Percentiles rank a stretch among this genome's conserved stretches.
Evolutionary conservation across 2,329 filamentous ascomycete genomes (phyloP).

Genomic region (Curvularia hawaiiensis): DNA sequence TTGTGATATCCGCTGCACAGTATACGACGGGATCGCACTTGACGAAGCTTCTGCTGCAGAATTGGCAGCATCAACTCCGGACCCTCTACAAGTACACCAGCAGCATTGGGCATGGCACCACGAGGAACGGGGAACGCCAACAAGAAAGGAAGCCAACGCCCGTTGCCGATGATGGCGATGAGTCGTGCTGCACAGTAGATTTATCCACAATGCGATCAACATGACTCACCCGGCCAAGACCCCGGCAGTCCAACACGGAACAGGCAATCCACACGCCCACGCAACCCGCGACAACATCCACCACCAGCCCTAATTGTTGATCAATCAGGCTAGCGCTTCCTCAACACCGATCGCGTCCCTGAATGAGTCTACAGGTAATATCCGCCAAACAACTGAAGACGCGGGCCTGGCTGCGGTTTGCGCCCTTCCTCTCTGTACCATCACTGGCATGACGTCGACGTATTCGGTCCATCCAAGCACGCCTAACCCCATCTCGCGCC

Average conservation of each 20-base stretch:
- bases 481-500: not conserved
- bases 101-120: not conserved
- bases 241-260: not conserved
- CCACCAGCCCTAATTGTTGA: not conserved
- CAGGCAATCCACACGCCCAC: not conserved
- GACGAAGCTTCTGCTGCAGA: not conserved
- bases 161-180: not conserved
- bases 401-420: not conserved
- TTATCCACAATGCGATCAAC: not conserved
- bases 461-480: not conserved
- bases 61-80: not conserved
- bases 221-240: not conserved
- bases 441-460: not conserved
- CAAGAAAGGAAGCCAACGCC: not conserved
- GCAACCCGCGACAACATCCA: not conserved
- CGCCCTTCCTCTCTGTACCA: not conserved
- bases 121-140: not conserved
- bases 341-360: not conserved
- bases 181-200: not conserved
- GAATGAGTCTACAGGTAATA: not conserved
- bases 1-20: not conserved
- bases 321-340: not conserved
- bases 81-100: not conserved
- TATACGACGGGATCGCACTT: not conserved
- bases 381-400: too few relatives aligned